These are phyloP conservation scores for Phalaenopsis aphrodite DNA, from an alignment of 106 monocot genomes.

Conservation along the genomic window DNA sequence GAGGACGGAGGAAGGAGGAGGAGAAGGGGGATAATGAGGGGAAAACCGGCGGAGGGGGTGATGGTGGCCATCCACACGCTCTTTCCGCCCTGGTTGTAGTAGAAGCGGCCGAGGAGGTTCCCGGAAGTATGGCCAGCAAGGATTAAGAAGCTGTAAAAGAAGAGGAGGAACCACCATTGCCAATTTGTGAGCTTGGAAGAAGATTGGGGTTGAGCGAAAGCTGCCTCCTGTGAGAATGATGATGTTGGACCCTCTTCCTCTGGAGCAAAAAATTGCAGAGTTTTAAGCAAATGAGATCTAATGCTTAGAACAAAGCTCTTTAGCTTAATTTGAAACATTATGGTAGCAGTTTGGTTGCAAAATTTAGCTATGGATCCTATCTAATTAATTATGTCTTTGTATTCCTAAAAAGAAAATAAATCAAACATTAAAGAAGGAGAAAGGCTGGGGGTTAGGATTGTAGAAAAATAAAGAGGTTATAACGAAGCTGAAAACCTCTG, in stretches of 20 bases:
- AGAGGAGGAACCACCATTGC: slow-evolving; percentile 38
- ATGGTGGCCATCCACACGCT: slow-evolving; percentile 49
- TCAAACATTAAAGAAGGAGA: too few species aligned
- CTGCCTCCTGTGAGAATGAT: neutral
- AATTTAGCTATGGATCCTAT: too few species aligned
- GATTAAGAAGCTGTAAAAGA: slow-evolving; percentile 31
- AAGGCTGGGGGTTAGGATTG: too few species aligned
- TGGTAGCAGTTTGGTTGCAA: too few species aligned
- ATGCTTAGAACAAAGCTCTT: too few species aligned
- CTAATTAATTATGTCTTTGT: too few species aligned
- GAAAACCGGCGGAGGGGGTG: slow-evolving; percentile 37
- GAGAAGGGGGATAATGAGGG: slow-evolving; percentile 18
- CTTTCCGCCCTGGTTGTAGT: slow-evolving; percentile 48
- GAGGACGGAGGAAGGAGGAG: slow-evolving; percentile 2
- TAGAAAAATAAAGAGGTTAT: too few species aligned
- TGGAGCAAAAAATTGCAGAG: neutral
- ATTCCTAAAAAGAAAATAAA: too few species aligned
- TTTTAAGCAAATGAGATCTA: neutral
- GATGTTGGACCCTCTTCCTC: neutral
- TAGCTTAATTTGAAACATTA: too few species aligned
- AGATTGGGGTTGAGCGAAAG: neutral
- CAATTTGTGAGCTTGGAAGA: neutral
- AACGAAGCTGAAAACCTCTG: too few species aligned
- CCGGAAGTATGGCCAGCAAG: slow-evolving; percentile 36
- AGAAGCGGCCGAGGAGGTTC: slow-evolving; percentile 47